A percentile compares a stretch with the other conserved stretches of the same genome.
These are phyloP conservation scores for Fusarium praegraminearum DNA, from an alignment of 2,329 filamentous ascomycete genomes.

Conservation along the genomic window DNA sequence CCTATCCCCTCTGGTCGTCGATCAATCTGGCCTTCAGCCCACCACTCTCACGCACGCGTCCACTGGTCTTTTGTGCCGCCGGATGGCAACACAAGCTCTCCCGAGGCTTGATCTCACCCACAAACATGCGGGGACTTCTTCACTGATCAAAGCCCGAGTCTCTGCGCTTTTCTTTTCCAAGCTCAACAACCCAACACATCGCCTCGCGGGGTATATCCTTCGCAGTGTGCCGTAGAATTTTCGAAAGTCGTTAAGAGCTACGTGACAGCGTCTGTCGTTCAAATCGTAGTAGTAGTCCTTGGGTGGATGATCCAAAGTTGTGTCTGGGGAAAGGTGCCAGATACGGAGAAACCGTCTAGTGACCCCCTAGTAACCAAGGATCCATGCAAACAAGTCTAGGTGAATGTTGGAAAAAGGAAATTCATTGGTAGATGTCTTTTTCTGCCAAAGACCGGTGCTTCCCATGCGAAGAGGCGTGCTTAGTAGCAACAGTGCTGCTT, in stretches of 20 bases:
- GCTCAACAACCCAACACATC: constrained; percentile 54
- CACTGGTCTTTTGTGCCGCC: constrained; percentile 46
- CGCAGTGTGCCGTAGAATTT: constrained; percentile 54
- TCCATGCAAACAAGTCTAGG: constrained; percentile 49
- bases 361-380: constrained; percentile 49
- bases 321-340: constrained; percentile 48
- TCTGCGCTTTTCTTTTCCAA: constrained; percentile 49
- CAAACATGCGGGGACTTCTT: constrained; percentile 33
- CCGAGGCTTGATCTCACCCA: constrained; percentile 43
- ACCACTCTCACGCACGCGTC: constrained; percentile 51
- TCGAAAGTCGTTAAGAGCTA: constrained; percentile 54
- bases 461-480: background rate
- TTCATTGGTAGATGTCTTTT: constrained; percentile 46
- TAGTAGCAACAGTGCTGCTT: background rate
- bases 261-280: constrained; percentile 54
- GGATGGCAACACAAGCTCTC: constrained; percentile 45
- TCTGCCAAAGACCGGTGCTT: constrained; percentile 21
- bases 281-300: constrained; percentile 52
- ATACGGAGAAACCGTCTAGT: constrained; percentile 45
- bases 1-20: constrained; percentile 43
- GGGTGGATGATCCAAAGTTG: constrained; percentile 52
- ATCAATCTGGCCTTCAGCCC: constrained; percentile 51
- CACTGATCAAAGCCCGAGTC: constrained; percentile 44
- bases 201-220: constrained; percentile 59
- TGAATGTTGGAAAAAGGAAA: constrained; percentile 48